Base-by-base conservation (phyloP, 73 alveolate genomes). In the Tetrahymena elliotti region DNA sequence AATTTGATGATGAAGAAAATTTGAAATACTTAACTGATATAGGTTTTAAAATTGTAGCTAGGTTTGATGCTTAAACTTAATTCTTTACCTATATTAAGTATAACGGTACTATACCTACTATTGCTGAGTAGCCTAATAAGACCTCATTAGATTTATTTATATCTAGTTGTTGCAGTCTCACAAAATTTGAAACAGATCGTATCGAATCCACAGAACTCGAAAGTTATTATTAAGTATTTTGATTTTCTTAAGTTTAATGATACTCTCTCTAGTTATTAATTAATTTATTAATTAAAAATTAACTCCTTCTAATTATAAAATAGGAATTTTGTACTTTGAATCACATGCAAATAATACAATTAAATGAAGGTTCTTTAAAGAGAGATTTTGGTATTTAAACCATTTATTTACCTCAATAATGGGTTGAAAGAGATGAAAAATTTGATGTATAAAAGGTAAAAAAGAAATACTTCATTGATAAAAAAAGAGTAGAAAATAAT, bases 391-490 rank as follows among this genome's bases (percentile, higher is more conserved):
- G 93, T 53, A 88, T 94, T 31, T 52, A 54, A 11, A 94, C 95
- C 12, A 88, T 84, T 84, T 94, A 94, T 52, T 52, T 94, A 7
- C 95, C 96, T 33, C 37, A 94, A 92, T 31, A 94, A 53, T 94
- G 96, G 96, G 96, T 94, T 24, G 96, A 84, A 52, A 94, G 96
- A 94, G 96, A 94, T 94, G 96, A 94, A n/a, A 84, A 94, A 35
- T 93, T 38, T 68, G 88, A 68, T 24, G 88, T 68, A 13, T 10
- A 68, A 68, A 68, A 68, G 88, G 20, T 27, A 4, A 68, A 68
- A 24, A 31, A 27, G 34, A 68, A 68, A 68, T 68, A 68, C 33
- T 68, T 68, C n/a, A 68, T 68, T 68, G 88, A 68, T 68, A 68
- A 68, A 31, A 68, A 68, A 31, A 68, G 88, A 24, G 88, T 68